A percentile compares a stretch with the other conserved stretches of the same genome.
These are phyloP conservation scores for Datisca glomerata DNA, from an alignment of 306 rosid species.

Conservation along the genomic window DNA sequence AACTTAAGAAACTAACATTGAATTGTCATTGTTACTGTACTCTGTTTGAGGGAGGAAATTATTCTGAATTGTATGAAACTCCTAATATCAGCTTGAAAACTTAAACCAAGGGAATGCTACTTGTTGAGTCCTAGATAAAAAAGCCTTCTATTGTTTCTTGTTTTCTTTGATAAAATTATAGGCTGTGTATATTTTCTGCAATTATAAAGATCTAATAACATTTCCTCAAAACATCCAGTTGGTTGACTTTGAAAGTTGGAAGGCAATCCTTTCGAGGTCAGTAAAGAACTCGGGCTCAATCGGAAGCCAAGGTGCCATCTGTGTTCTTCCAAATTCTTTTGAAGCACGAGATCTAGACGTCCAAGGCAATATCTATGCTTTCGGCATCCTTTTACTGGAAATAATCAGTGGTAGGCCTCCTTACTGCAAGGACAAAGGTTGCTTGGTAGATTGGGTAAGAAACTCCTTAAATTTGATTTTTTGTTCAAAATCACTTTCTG, in stretches of 20 bases:
- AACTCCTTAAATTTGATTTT: conserved; percentile 12
- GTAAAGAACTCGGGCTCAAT: conserved; percentile 73
- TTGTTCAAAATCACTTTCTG: conserved; percentile 3
- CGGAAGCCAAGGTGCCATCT: conserved; percentile 60
- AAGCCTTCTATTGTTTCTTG: too few relatives aligned
- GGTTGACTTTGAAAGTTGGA: conserved; percentile 98
- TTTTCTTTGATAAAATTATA: too few relatives aligned
- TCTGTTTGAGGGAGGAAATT: too few relatives aligned
- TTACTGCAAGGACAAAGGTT: conserved; percentile 60
- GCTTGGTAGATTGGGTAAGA: conserved; percentile 94
- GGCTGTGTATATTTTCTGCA: too few relatives aligned
- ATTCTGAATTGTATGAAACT: too few relatives aligned
- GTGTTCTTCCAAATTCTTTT: conserved; percentile 74
- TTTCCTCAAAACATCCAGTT: conserved; percentile 65
- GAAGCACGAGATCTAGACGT: conserved; percentile 81
- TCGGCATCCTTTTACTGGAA: conserved; percentile 79
- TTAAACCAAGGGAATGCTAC: too few relatives aligned
- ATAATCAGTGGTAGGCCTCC: conserved; percentile 85
- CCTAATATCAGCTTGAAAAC: too few relatives aligned
- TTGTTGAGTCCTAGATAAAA: too few relatives aligned
- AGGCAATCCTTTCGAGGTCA: conserved; percentile 78
- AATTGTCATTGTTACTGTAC: too few relatives aligned
- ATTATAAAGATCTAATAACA: too few relatives aligned
- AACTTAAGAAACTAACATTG: too few relatives aligned
- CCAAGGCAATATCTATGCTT: conserved; percentile 66